phyloP scores from a whole-genome alignment of 768 basidiomycete species.

The Boletus sp. region DNA sequence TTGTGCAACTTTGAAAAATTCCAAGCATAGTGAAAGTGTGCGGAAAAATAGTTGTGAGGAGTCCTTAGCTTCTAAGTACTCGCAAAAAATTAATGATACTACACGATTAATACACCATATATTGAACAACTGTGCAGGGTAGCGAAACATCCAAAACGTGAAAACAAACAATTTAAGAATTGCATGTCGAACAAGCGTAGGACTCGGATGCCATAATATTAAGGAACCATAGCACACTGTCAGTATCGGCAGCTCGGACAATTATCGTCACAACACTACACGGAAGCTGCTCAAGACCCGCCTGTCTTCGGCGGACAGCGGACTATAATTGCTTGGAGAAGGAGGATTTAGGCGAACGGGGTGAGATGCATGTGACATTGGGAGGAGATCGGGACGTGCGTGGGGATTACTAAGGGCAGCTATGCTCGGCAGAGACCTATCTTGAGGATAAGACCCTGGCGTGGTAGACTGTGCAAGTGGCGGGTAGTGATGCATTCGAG shows the following conservation, averaged over 20 bases:
- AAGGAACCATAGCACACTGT: background rate
- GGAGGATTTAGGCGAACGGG: slow-evolving; percentile 24
- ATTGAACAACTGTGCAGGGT: slow-evolving; percentile 1
- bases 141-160: background rate
- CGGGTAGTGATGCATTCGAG: slow-evolving; percentile 11
- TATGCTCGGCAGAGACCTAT: slow-evolving; percentile 26
- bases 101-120: slow-evolving; percentile 1
- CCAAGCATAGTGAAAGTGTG: no score
- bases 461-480: slow-evolving; percentile 1
- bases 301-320: slow-evolving; percentile 55
- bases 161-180: background rate
- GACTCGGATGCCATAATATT: slow-evolving; percentile 1
- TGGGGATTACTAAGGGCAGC: slow-evolving; percentile 12
- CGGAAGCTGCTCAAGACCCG: slow-evolving; percentile 57
- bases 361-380: slow-evolving; percentile 2
- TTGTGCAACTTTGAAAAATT: background rate
- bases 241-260: background rate
- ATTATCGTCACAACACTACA: slow-evolving; percentile 42
- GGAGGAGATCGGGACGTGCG: background rate
- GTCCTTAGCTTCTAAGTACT: background rate
- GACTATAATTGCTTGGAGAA: slow-evolving; percentile 33
- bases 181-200: background rate
- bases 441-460: slow-evolving; percentile 3
- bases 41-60: no score
- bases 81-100: background rate